These are phyloP conservation scores for Zangia roseola DNA, from an alignment of 768 basidiomycete species.

Conservation along the genomic window DNA sequence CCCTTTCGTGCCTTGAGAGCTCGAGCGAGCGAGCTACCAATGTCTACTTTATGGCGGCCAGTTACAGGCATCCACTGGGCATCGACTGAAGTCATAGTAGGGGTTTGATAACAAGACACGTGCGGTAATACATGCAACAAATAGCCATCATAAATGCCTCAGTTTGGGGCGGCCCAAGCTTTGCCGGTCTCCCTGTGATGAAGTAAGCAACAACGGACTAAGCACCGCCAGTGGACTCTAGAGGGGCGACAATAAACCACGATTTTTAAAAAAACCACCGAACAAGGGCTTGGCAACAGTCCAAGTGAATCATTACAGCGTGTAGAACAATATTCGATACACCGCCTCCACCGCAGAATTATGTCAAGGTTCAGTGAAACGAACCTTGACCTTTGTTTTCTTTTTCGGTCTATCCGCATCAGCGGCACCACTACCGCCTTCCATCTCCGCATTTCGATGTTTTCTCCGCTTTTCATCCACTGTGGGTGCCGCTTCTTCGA, in stretches of 20 bases:
- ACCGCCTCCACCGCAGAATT: background rate
- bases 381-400: constrained; percentile 32
- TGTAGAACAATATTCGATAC: constrained; percentile 6
- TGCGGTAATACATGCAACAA: constrained; percentile 6
- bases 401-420: constrained; percentile 41
- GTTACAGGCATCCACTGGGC: constrained; percentile 54
- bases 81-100: constrained; percentile 45
- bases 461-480: constrained; percentile 76
- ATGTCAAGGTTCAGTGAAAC: constrained; percentile 14
- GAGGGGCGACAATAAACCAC: too few species aligned
- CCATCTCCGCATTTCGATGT: constrained; percentile 44
- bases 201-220: constrained; percentile 22
- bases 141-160: constrained; percentile 15
- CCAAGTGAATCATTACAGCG: background rate
- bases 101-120: constrained; percentile 22
- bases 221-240: too few species aligned
- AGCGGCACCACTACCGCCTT: constrained; percentile 32
- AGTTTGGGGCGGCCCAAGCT: constrained; percentile 5
- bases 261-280: too few species aligned
- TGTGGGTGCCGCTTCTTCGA: constrained; percentile 69
- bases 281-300: background rate
- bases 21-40: constrained; percentile 62
- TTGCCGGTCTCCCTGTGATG: constrained; percentile 18
- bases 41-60: constrained; percentile 58
- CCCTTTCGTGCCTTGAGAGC: constrained; percentile 70